phyloP scores from a whole-genome alignment of 1,284 basidiomycete genomes.

The Anthracocystis walkeri region DNA sequence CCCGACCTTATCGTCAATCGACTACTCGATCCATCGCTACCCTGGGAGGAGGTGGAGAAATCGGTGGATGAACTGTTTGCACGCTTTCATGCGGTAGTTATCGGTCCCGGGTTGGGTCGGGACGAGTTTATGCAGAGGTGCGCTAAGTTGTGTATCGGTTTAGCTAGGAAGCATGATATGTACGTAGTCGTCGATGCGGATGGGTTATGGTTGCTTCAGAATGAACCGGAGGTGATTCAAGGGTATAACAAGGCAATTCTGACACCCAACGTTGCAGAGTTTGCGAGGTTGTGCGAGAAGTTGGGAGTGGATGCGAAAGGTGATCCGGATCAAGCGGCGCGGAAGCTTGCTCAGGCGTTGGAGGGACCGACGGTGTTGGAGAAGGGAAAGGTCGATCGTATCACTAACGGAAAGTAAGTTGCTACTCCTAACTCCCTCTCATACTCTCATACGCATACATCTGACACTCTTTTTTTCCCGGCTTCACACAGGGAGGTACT shows the following conservation, averaged over 20 bases:
- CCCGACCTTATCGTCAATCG: constrained; percentile 95
- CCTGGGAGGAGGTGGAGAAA: constrained; percentile 70
- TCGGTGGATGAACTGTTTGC: constrained; percentile 79
- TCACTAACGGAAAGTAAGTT: constrained; percentile 53
- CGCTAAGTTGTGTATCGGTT: constrained; percentile 72
- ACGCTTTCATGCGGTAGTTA: constrained; percentile 88
- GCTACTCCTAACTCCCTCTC: background rate
- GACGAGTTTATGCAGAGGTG: constrained; percentile 88
- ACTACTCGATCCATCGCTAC: constrained; percentile 74
- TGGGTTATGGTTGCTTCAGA: constrained; percentile 81
- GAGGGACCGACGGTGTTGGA: constrained; percentile 92
- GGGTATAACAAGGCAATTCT: constrained; percentile 85
- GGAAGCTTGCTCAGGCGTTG: constrained; percentile 76
- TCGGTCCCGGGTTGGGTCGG: constrained; percentile 83
- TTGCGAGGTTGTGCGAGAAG: constrained; percentile 82
- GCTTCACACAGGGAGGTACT: constrained; percentile 73
- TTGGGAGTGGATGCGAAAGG: constrained; percentile 72
- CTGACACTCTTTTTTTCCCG: constrained; percentile 40
- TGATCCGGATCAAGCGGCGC: constrained; percentile 70
- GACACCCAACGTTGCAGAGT: constrained; percentile 95
- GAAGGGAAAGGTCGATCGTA: constrained; percentile 77
- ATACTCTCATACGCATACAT: no score
- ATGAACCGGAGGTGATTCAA: constrained; percentile 79
- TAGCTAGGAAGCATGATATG: constrained; percentile 76
- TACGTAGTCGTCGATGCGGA: constrained; percentile 95